Evolutionary conservation across 2,329 filamentous ascomycete species (phyloP).

Genomic region (Chrysoporthe deuterocubensis): DNA sequence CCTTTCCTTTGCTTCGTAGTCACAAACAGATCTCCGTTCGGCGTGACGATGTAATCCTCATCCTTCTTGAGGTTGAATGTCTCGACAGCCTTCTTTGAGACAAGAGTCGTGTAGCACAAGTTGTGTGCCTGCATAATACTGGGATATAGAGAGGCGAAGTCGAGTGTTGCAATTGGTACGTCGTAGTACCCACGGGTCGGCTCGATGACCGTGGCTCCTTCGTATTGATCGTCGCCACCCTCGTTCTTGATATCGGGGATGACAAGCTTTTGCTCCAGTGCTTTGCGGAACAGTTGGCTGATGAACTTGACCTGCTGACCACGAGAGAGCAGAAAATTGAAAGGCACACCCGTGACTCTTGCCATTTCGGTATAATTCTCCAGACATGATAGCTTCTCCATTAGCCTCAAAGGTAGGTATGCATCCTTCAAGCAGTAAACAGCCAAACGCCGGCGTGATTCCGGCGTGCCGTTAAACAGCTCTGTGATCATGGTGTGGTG

Average conservation of each 20-base stretch:
- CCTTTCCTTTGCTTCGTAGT: conserved; percentile 90
- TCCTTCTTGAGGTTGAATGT: conserved; percentile 79
- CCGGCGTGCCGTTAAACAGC: conserved; percentile 92
- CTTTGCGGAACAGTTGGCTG: conserved; percentile 95
- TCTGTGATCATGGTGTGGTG: conserved; percentile 99
- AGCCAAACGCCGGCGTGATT: conserved; percentile 86
- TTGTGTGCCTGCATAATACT: conserved; percentile 99
- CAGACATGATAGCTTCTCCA: conserved; percentile 98
- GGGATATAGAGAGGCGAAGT: conserved; percentile 98
- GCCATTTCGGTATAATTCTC: conserved; percentile 99
- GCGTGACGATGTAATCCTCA: conserved; percentile 95
- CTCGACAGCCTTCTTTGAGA: conserved; percentile 79
- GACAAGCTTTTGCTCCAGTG: conserved; percentile 88
- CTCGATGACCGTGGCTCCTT: conserved; percentile 97
- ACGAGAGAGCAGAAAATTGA: conserved; percentile 88
- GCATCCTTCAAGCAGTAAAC: conserved; percentile 98
- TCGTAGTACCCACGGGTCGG: conserved; percentile 92
- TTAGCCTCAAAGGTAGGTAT: conserved; percentile 87
- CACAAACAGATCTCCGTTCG: conserved; percentile 91
- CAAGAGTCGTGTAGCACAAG: conserved; percentile 91
- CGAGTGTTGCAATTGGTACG: conserved; percentile 91
- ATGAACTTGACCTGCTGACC: conserved; percentile 98
- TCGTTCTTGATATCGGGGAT: conserved; percentile 83
- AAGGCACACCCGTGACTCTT: conserved; percentile 96
- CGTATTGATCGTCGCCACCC: conserved; percentile 83